Evolutionary conservation across 495 filamentous ascomycete genomes (phyloP), one percentile per base, ranked within the genome.

Genomic region (Aspergillus leporis): DNA sequence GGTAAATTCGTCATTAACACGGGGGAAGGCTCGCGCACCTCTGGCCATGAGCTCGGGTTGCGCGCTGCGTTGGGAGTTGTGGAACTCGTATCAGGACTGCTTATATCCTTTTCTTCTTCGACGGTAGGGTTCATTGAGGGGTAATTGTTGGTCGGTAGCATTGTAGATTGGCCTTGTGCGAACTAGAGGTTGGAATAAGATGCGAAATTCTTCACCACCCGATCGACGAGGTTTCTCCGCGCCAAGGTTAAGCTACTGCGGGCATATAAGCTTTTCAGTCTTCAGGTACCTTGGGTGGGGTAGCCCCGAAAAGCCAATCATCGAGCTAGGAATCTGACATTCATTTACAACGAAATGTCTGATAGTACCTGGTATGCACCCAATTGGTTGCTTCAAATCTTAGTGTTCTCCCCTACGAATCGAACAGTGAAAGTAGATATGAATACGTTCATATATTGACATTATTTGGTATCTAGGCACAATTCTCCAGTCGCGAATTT

Each of bases 71-170:
- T 31, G 18, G n/a, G 2, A 5, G 28, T 25, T 10, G 43, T 41
- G 10, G 43, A 5, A 31, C 16, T 36, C 18, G 13, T 10, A 3
- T 30, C 36, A 4, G 13, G 14, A 4, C 48, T 43, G 23, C 12
- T 45, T 49, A 53, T 51, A 12, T 67, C 59, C 2, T 46, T 18
- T 6, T 31, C 53, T 7, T 65, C 67, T 40, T 69, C 67, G 1
- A 65, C 64, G 0, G 64, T 60, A 6, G 67, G 64, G 49, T 66
- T 67, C 13, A 56, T 53, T 1, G 56, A 36, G 1, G 55, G 54
- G 25, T 19, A 30, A 34, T 13, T 22, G 25, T 28, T 12, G 16
- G 23, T 16, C 23, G 13, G 25, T 8, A 56, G 36, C 53, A 62
- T 64, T 22, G 3, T 22, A 5, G 21, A n/a, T 16, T 10, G 14